Evolutionary conservation across 2,329 filamentous ascomycete species (phyloP), one percentile per base, ranked within the genome.

Genomic region (Rutstroemia sydowiana): DNA sequence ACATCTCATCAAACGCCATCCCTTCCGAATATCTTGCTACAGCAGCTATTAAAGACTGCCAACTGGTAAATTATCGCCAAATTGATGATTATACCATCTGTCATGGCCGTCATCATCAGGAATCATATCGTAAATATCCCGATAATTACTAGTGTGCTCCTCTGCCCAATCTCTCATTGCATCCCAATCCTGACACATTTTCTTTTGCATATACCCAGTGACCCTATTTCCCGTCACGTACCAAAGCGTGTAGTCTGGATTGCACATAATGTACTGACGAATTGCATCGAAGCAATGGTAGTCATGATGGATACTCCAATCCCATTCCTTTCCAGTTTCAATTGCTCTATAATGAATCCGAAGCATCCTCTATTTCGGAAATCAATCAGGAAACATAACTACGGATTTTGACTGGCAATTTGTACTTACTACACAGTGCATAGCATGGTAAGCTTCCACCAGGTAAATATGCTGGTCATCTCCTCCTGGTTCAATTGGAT

Each of bases 231-330:
- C 48, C 14, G 20, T 23, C 3, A 20, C 18, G 7, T 51, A 51
- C 26, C 45, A 44, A 8, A 46, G 48, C 2, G 43, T 51, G 28
- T 45, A 42, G n/a, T 54, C 44, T 18, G 48, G 26, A 30, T 54
- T 54, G 11, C 52, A 51, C 52, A 51, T 50, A 9, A 51, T 47
- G 11, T 50, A 50, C 34, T 44, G 36, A 7, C 48, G 32, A 14
- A 50, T 20, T 9, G 41, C 16, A 21, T 50, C 42, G 11, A 47
- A 51, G 23, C 48, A 45, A 32, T 51, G 42, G 13, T 36, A 21
- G 16, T 39, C 43, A 14, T 51, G 42, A 6, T 10, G 3, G 10
- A 46, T 3, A 26, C 11, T 0, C 42, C 41, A 23, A 16, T 51
- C 23, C 23, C 23, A 26, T 26, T 4, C 4, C 4, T 26, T 26